phyloP scores from a whole-genome alignment of 177 flowering plant species.

The Telopea speciosissima region DNA sequence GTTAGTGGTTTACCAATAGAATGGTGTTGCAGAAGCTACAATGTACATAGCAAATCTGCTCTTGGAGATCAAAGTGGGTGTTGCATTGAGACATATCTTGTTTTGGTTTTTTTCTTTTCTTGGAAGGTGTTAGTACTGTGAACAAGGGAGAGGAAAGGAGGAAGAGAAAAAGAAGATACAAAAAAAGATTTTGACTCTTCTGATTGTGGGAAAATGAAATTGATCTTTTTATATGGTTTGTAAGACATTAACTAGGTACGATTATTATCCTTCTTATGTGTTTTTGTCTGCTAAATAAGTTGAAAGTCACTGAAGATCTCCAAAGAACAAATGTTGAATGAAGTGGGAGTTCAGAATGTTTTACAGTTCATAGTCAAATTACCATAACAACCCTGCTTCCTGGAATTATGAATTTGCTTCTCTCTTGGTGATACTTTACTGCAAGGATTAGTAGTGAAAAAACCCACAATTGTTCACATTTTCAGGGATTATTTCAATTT shows the following conservation, averaged over 20 bases:
- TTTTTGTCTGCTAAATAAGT: not conserved
- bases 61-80: not conserved
- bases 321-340: not conserved
- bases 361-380: not conserved
- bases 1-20: not conserved
- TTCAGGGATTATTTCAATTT: too few species aligned
- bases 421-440: not conserved
- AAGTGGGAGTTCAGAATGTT: not conserved
- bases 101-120: not conserved
- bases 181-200: not conserved
- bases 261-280: not conserved
- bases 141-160: not conserved
- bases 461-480: too few species aligned
- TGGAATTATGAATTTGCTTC: not conserved
- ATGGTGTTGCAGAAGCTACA: conserved; percentile 1
- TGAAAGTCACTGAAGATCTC: not conserved
- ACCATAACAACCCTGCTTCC: not conserved
- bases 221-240: not conserved
- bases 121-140: not conserved
- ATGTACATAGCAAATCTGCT: conserved; percentile 1
- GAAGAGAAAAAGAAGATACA: not conserved
- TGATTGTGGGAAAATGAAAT: not conserved
- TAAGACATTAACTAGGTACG: not conserved
- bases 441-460: not conserved
- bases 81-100: not conserved